Base-by-base conservation (phyloP, 306 rosid genomes). In the Cyclanthera cordifolia region DNA sequence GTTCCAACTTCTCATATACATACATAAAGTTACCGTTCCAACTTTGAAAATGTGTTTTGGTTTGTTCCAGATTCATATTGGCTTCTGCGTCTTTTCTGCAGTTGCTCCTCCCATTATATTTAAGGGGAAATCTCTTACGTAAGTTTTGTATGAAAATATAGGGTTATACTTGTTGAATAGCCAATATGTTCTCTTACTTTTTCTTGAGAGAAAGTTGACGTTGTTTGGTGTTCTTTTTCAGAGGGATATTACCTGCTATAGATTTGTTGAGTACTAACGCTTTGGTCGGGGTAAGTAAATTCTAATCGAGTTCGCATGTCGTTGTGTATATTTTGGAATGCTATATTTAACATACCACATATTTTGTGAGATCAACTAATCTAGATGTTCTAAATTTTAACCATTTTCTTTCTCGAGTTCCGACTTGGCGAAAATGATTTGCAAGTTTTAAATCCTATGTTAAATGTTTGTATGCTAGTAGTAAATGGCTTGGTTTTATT, bases 81-180 rank as follows among this genome's bases (percentile, higher is more conserved):
- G 28, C 75, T 93, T 87, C 68, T 94, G 99, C 80, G 20, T 88
- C 82, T 90, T 85, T 11, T 82, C 86, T 53, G 78, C 95, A 55
- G 84, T 90, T 75, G 95, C 99, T 78, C 97, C 97, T 75, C 97
- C 97, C 64, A 75, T 90, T 75, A 66, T 90, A 77, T 88, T 83
- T 67, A 84, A 78, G 77, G 99, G 99, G 70, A 85, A 77, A 79
- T 88, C 97, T 60, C 86, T 94, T 69, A 79, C 97, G 96, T 90
- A 76, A 85, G 96, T 85, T 58, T 75, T 59, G 76, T 65, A 65
- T 14, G 24, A 8, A 66, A 66, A 4, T 24, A 46, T 24, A 46
- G 54, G 53, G 39, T 66, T 66, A 21, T 46, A 23, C 54, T 48
- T 45, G 16, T 27, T 66, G 70, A 66, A 23, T 48, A 21, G 46